Evolutionary conservation across 2,329 filamentous ascomycete genomes (phyloP), one percentile per base, ranked within the genome.

Genomic region (Ophiognomonia clavigignenti-juglandacearum): DNA sequence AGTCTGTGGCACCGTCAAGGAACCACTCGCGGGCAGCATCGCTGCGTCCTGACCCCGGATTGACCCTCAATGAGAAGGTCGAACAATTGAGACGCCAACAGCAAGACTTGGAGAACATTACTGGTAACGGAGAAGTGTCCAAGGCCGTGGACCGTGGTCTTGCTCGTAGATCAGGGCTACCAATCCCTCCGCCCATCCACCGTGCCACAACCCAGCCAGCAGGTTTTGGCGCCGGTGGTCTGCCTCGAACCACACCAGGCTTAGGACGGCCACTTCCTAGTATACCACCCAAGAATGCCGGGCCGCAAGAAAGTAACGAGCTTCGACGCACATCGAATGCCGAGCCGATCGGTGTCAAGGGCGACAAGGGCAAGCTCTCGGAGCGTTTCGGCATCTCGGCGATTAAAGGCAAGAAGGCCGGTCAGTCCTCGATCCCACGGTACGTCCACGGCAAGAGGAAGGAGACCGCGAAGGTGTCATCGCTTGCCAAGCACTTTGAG

Each of bases 401-500:
- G 4, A 67, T 88, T 47, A 92, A 90, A 59, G 66, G 65, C 48
- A 67, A 75, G 22, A 83, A 82, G 58, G 62, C 65, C 2, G 71
- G 71, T 3, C 67, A 73, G n/a, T 97, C 93, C 1, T 77, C 92
- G 35, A 97, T 98, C 51, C 91, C 91, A 23, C 82, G 93, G 26
- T 93, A 93, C 22, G 81, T 96, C 23, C 82, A 86, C 42, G 60
- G 64, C 41, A 87, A 83, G 61, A 83, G 78, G 56, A 84, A 82
- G 54, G 78, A 84, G 43, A 81, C 87, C 4, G 81, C 87, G 4
- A 88, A 86, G 58, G 93, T 98, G 3, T 95, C 90, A 8, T 90
- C 85, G n/a, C 74, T 98, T 41, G 89, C 93, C 16, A 88, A 88
- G 57, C 93, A 97, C 63, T 97, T 98, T 61, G 95, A 98, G 65